Percentiles rank a stretch among this genome's conserved stretches.
These are phyloP conservation scores for Rhodotorula graminis DNA, from an alignment of 768 basidiomycete genomes.

Conservation along the genomic window DNA sequence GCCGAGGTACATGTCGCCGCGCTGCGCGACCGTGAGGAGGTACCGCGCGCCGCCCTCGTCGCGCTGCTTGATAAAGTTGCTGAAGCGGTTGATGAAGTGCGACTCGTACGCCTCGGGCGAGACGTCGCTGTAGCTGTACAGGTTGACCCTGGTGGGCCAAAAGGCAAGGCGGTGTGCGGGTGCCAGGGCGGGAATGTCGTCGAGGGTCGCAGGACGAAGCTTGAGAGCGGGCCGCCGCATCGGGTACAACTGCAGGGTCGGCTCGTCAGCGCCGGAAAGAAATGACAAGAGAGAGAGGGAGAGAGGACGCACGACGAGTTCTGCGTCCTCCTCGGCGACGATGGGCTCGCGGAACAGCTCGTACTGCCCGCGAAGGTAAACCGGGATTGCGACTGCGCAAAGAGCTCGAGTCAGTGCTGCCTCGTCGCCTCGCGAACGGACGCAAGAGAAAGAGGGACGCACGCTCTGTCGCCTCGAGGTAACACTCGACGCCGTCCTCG, in stretches of 20 bases:
- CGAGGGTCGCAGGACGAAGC: background rate
- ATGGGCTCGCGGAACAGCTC: background rate
- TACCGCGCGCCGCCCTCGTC: background rate
- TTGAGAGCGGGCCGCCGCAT: constrained; percentile 8
- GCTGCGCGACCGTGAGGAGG: background rate
- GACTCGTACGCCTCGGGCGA: background rate
- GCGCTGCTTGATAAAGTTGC: background rate
- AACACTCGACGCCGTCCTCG: background rate
- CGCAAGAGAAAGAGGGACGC: background rate
- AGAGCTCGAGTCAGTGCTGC: too few relatives aligned
- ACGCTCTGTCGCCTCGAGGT: constrained; percentile 1
- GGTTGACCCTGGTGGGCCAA: background rate
- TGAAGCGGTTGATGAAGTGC: background rate
- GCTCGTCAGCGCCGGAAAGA: too few relatives aligned
- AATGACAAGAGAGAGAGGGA: too few relatives aligned
- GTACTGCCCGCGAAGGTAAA: background rate
- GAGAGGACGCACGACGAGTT: background rate
- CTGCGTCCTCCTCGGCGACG: background rate
- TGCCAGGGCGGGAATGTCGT: constrained; percentile 5
- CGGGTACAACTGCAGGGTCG: constrained; percentile 1
- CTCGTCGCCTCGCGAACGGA: too few relatives aligned
- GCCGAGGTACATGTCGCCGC: background rate
- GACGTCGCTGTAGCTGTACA: constrained; percentile 1
- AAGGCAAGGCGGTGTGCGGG: background rate
- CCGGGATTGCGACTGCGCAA: background rate